Base-by-base conservation (phyloP, 1,139 yeast species). In the Hansenula lynferdii region DNA sequence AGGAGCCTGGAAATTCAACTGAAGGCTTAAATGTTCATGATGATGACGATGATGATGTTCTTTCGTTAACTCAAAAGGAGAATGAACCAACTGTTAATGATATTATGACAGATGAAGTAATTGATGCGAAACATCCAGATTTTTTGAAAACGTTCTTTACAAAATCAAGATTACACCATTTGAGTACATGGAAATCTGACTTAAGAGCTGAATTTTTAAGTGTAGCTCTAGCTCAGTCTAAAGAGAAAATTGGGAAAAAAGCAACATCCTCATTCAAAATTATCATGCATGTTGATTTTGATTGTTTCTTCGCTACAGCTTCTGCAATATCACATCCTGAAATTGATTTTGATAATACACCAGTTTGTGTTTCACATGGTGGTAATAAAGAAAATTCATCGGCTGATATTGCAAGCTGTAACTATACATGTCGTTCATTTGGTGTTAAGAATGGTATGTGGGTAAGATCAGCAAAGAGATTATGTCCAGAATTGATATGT, bases 381-480 rank as follows among this genome's bases (percentile, higher is more conserved):
- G 65, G 65, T 6, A 69, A 78, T 2, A 54, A 57, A 21, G 57
- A 64, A 1, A 58, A 57, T 7, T 70, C 77, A 0, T 59, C 66
- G 16, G 69, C 82, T 5, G 98, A 92, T 58, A 69, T 92, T n/a
- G 94, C 97, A 0, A 85, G 95, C 46, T 89, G 97, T 56, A 92
- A 90, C 56, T 92, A 92, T 56, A 79, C 72, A 9, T 96, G 97
- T 0, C 69, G 97, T 25, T 58, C 65, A 26, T 68, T 45, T 46
- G 97, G 97, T 0, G 78, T 92, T 3, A 67, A 58, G 33, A 90
- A 92, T 58, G 97, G 97, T 0, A 85, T 84, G 95, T 90, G 97
- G 97, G 71, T 85, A 2, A 64, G 75, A 1, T 54, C 65, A 7
- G 97, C 97, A 0, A 67, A 62, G 43, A 57, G 61, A 31, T 44